Evolutionary conservation across 805 yeast species (phyloP), one percentile per base, ranked within the genome.

Genomic region (Wickerhamiella galacta): DNA sequence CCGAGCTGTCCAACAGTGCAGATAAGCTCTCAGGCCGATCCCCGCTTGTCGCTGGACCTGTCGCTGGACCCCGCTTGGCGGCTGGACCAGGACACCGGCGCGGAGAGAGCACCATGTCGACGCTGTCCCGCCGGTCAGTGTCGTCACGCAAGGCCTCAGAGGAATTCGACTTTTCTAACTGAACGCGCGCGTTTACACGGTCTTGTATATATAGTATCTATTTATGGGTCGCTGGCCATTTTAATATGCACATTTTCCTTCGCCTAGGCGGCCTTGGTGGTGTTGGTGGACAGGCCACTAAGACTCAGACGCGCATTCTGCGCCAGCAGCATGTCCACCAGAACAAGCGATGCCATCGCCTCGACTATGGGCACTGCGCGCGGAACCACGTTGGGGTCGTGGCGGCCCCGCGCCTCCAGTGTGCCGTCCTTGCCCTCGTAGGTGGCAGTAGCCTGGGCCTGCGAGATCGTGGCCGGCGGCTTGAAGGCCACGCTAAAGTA

Each of bases 321-420:
- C 30, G 85, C 67, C 60, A 90, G 58, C 36, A 78, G 59, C 35
- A 80, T 73, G 55, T 90, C 98, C 27, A 87, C 87, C 41, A 87
- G 58, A 2, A 82, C 95, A 43, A 90, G 64, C n/a, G 95, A 90
- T 31, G 96, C 71, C 96, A 90, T 87, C 25, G 96, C 81, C 63
- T 90, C 98, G 20, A 90, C 96, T 49, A 90, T 90, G 33, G 98
- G 96, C 39, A 90, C 82, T 25, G 98, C 98, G 57, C 98, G 74
- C 44, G 98, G 98, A 15, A 93, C 93, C 35, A 90, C 98, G 49
- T 85, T 81, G 21, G 98, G 98, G 54, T 90, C 98, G 51, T 90
- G 98, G 67, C 98, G 79, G 36, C 98, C 98, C 55, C 87, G 75
- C 22, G 98, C 95, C 33, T 90, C 93, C 39, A 90, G 65, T 7